Evolutionary conservation across 306 rosid species (phyloP), one percentile per base, ranked within the genome.

Genomic region (Citrullus colocynthis): DNA sequence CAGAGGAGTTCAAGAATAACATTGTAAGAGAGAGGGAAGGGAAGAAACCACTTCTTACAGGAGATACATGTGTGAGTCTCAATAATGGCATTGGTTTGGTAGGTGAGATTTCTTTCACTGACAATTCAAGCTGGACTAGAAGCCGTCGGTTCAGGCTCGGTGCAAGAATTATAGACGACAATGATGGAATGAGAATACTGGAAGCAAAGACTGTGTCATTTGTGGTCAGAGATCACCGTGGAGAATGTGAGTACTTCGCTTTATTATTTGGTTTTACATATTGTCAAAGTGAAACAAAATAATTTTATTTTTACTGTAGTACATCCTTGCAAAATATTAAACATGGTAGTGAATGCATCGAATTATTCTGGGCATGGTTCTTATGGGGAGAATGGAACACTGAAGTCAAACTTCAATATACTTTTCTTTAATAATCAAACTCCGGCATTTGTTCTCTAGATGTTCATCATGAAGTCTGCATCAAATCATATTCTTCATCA

Each of bases 81-180:
- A 87, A 88, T 86, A 91, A 96, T 49, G 99, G 99, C 44, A 62
- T 78, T 78, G 97, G 93, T 77, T 74, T 36, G 63, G 85, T 92
- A 74, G 83, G 96, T 78, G 99, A 96, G 76, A 92, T 96, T 84
- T 92, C 96, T 76, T 92, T 89, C 80, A 88, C 97, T 14, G 99
- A 96, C 88, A 96, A 96, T 82, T 96, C 99, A 65, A 96, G 99
- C 88, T 96, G 99, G 99, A 96, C 99, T 56, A 88, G 99, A 82
- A 92, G 99, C 80, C 97, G 99, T 34, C 86, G 90, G 83, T 96
- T 96, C 85, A 87, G 97, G 86, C 89, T 96, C 36, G 99, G 99
- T 37, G 99, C 91, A 75, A 91, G 93, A 89, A 88, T 93, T 77
- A 57, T 87, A 65, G 99, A 91, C 52, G 86, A 65, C 81, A 86